Percentiles rank a stretch among this genome's conserved stretches.
Conservation (phyloP, 306 rosid genomes). For the Dryas drummondii region DNA sequence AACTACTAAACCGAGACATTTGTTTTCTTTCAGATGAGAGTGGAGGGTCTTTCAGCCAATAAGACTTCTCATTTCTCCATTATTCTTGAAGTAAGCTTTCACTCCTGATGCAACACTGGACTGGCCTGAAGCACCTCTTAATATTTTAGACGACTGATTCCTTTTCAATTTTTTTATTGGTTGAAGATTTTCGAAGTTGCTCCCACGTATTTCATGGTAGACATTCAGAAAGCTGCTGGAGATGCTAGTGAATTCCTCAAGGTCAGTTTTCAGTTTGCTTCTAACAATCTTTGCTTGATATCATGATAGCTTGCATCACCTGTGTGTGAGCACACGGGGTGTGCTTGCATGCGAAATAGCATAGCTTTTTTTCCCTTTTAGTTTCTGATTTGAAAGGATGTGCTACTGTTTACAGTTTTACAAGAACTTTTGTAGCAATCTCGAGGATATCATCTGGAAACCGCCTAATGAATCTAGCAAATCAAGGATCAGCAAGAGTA, state of each 20-base stretch:
- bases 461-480: constrained; percentile 65
- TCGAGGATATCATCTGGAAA: constrained; percentile 94
- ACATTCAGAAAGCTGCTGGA: constrained; percentile 83
- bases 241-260: constrained; percentile 78
- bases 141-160: neutral
- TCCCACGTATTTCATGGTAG: constrained; percentile 83
- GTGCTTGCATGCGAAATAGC: neutral
- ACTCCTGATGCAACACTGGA: neutral
- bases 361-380: neutral
- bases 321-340: neutral
- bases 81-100: constrained; percentile 70
- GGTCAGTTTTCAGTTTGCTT: constrained; percentile 44
- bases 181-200: constrained; percentile 81
- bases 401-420: constrained; percentile 55
- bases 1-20: constrained; percentile 7
- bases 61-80: constrained; percentile 70
- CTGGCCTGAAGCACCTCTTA: constrained; percentile 8
- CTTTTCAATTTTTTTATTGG: constrained; percentile 17
- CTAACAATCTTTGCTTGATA: neutral
- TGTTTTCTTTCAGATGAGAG: constrained; percentile 74
- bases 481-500: constrained; percentile 51
- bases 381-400: neutral
- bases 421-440: constrained; percentile 74
- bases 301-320: neutral
- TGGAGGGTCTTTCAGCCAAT: constrained; percentile 69